Evolutionary conservation across 257 asterid species (phyloP), one percentile per base, ranked within the genome.

Genomic region (Leptodermis oblonga): DNA sequence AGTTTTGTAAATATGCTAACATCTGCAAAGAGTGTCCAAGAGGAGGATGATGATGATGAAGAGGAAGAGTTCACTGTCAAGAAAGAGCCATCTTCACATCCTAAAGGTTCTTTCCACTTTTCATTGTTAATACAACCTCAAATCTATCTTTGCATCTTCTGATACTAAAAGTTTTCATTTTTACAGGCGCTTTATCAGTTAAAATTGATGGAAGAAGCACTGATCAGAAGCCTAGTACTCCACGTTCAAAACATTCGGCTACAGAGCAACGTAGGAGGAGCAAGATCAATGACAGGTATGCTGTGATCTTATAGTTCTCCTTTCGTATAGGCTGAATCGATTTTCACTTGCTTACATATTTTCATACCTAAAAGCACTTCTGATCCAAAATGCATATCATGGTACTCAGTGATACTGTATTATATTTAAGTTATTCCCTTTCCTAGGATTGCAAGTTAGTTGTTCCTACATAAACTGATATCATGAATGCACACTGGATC

Each of bases 261-360:
- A 94, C 99, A 31, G 99, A 94, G 80, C 98, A 94, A 67, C 96
- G 99, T n/a, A 82, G 99, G 80, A 86, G 99, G 82, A 82, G 99
- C 88, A 94, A 94, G 83, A 94, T 94, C 73, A 94, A 94, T 78
- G 98, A 94, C 88, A 89, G 99, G 99, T 85, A 87, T 62, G 89
- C 2, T 61, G 2, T 45, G 7, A 9, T 22, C 7, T 37, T 43
- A 53, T 36, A 5, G 51, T 65, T 41, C 49, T 72, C 26, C 67
- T 55, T 26, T 52, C 31, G 36, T 31, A 17, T 10, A 12, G 5
- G 9, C 31, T 3, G 30, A 14, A 22, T 15, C 22, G 67, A 55
- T 70, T 20, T n/a, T 30, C 9, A 42, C 14, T 70, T 58, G 59
- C 6, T 39, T 23, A 4, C 59, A 9, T 28, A 17, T 31, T 43